Evolutionary conservation across 2,329 filamentous ascomycete species (phyloP), one percentile per base, ranked within the genome.

Genomic region (Cadophora luteo-olivacea): DNA sequence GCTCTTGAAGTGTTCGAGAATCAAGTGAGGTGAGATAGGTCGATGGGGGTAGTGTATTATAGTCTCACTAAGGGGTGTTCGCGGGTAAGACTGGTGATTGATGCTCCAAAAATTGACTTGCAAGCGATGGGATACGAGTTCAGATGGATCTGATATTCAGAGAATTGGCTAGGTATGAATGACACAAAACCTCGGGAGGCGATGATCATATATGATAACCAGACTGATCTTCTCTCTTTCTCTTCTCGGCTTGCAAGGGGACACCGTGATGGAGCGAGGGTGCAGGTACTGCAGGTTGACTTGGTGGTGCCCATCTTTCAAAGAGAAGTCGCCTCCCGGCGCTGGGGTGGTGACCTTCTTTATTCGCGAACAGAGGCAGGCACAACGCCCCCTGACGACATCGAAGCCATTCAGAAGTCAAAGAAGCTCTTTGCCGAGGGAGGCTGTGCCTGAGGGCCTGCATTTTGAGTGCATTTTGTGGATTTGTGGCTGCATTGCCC

Each of bases 251-350:
- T 68, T 69, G 72, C 74, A 75, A 75, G 70, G 73, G 74, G 73
- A 74, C 69, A 73, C 70, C 69, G 63, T 52, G 64, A 64, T 67
- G 70, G 68, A 71, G 69, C 65, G 41, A 16, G 41, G 2, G 41
- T 45, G 16, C 41, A 45, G 41, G 11, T 45, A 45, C 41, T 45
- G 41, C 41, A 45, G 41, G 41, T 45, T 65, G 62, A 32, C 65
- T 72, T 73, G 70, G 71, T 68, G 72, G 69, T 74, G 70, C 66
- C 74, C 75, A 75, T 76, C 71, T 73, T 72, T 71, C 62, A 24
- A 70, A 73, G 36, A 75, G 73, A 74, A 75, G 66, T 72, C 67
- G 71, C 72, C 72, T 72, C 69, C 51, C 65, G 66, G 68, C 57
- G 62, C 61, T 66, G 67, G 65, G 62, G 55, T 41, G 58, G 19